Conservation (phyloP, 129 eudicot genomes). For the Pseudognaphalium luteoalbum region DNA sequence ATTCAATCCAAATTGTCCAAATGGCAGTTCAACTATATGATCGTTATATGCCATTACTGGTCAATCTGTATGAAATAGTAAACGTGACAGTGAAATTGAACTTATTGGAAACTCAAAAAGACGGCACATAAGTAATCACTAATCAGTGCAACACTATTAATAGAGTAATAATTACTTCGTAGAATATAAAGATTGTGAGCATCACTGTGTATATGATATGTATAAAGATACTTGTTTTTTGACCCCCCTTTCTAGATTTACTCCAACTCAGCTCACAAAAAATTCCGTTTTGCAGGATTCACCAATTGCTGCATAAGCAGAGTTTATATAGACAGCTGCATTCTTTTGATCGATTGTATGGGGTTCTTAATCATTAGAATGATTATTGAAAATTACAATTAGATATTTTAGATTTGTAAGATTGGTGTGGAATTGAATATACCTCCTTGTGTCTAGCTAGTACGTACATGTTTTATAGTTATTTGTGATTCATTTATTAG, state of each 20-base stretch:
- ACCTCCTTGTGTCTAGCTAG: conserved; percentile 9
- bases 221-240: neutral
- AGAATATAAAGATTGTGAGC: neutral
- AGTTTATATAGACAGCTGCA: conserved; percentile 23
- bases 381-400: conserved; percentile 27
- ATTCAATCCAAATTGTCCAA: neutral
- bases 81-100: no score
- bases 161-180: no score
- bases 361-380: conserved; percentile 23
- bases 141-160: neutral
- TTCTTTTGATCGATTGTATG: conserved; percentile 4
- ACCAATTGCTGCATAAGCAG: conserved; percentile 59
- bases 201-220: neutral
- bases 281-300: conserved; percentile 58
- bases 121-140: neutral
- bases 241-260: neutral
- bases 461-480: conserved; percentile 27
- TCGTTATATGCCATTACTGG: neutral
- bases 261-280: neutral
- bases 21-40: neutral
- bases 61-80: neutral
- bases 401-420: conserved; percentile 26
- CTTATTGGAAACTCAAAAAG: neutral
- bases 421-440: conserved; percentile 27
- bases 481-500: conserved; percentile 43